Percentiles rank a stretch among this genome's conserved stretches.
Evolutionary conservation across 2,329 filamentous ascomycete genomes (phyloP).

Genomic region (Didymella lethalis): DNA sequence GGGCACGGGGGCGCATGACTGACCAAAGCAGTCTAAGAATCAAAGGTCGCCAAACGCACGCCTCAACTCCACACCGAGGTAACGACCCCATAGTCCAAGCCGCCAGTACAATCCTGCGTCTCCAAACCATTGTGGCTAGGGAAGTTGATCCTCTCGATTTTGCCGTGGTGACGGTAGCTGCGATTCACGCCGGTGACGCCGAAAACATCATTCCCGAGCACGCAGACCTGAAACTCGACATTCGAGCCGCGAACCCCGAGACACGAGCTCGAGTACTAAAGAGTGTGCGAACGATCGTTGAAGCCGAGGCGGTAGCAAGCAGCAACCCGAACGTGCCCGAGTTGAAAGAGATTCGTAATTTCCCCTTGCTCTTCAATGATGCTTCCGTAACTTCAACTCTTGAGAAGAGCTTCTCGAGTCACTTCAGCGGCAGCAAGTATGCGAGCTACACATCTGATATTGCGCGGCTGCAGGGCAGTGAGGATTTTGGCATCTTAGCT

Average conservation of each 20-base stretch:
- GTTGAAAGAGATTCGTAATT: conserved; percentile 51
- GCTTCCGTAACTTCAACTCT: conserved; percentile 53
- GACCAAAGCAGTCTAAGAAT: conserved; percentile 59
- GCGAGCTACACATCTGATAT: conserved; percentile 50
- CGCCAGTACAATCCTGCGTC: conserved; percentile 61
- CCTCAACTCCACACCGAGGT: conserved; percentile 62
- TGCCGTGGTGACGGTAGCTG: conserved; percentile 66
- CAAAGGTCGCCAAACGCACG: conserved; percentile 67
- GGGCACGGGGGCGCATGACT: neutral
- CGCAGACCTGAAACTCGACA: conserved; percentile 64
- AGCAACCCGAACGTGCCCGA: conserved; percentile 55
- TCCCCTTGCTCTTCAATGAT: conserved; percentile 64
- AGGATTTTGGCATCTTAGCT: conserved; percentile 67
- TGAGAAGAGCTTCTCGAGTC: conserved; percentile 54
- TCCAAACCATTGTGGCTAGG: conserved; percentile 67
- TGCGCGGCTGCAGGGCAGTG: conserved; percentile 57
- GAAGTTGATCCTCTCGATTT: conserved; percentile 63
- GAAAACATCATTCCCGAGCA: conserved; percentile 67
- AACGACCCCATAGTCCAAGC: conserved; percentile 66
- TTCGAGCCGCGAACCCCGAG: conserved; percentile 57
- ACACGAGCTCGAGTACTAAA: conserved; percentile 59
- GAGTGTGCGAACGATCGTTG: conserved; percentile 62
- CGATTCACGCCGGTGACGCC: conserved; percentile 65
- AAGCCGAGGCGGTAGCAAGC: conserved; percentile 62
- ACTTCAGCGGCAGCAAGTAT: conserved; percentile 51